Evolutionary conservation across 2,329 filamentous ascomycete species (phyloP).

Genomic region (Epichloe typhina): DNA sequence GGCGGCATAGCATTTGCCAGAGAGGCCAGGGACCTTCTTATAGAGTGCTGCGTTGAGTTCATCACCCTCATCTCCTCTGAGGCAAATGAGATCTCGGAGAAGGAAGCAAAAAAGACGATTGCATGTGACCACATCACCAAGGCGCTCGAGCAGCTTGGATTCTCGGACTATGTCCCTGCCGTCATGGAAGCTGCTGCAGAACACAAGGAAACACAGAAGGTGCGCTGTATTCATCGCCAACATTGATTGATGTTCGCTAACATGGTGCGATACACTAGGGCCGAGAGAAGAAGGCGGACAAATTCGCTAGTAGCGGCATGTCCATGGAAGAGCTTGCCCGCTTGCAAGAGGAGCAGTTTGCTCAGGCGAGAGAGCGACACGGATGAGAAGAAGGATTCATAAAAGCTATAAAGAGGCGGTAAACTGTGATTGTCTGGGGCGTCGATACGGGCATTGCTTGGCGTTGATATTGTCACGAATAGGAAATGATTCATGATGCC

Average conservation of each 20-base stretch:
- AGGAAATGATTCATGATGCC: not conserved
- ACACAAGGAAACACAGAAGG: conserved; percentile 88
- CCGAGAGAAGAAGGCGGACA: conserved; percentile 92
- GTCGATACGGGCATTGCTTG: conserved; percentile 21
- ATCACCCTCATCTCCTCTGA: conserved; percentile 97
- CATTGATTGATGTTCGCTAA: conserved; percentile 31
- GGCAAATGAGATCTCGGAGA: conserved; percentile 97
- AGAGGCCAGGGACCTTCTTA: conserved; percentile 86
- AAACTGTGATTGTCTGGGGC: conserved; percentile 6
- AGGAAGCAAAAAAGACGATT: conserved; percentile 99
- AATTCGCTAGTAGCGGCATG: conserved; percentile 89
- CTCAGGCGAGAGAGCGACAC: conserved; percentile 44
- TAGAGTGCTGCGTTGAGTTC: conserved; percentile 98
- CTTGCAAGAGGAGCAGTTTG: conserved; percentile 86
- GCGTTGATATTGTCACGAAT: conserved; percentile 14
- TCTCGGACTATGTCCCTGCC: conserved; percentile 80
- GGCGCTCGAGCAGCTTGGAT: conserved; percentile 83
- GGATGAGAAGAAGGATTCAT: conserved; percentile 3
- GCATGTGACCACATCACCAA: conserved; percentile 96
- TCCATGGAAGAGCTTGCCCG: conserved; percentile 79
- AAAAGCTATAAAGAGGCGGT: not conserved
- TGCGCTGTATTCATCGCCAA: conserved; percentile 28
- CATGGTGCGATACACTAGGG: conserved; percentile 38
- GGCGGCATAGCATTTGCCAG: conserved; percentile 78
- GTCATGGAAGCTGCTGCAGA: conserved; percentile 78